These are phyloP conservation scores for Atractiella rhizophila DNA, from an alignment of 768 basidiomycete genomes.

Conservation along the genomic window DNA sequence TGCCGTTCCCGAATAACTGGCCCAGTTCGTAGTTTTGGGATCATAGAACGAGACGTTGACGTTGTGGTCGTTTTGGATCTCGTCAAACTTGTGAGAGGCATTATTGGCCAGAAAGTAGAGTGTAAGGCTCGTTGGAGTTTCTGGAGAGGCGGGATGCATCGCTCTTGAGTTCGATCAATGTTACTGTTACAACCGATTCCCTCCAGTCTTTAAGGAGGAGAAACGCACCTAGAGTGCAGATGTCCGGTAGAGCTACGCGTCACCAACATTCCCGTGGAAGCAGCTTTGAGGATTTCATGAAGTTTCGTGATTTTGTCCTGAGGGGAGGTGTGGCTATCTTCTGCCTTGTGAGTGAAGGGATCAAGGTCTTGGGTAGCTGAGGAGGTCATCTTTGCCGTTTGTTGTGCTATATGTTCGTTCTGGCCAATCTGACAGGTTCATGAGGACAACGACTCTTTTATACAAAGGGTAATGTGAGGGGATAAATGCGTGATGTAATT, in stretches of 20 bases:
- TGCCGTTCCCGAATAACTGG: conserved; percentile 14
- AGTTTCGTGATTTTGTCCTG: too few relatives aligned
- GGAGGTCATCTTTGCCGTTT: too few relatives aligned
- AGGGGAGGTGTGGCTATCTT: too few relatives aligned
- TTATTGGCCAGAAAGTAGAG: conserved; percentile 17
- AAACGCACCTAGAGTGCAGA: conserved; percentile 10
- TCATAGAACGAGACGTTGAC: conserved; percentile 15
- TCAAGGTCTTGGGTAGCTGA: too few relatives aligned
- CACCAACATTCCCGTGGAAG: conserved; percentile 13
- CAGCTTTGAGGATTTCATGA: conserved; percentile 8
- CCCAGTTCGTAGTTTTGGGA: conserved; percentile 13
- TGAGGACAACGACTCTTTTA: too few relatives aligned
- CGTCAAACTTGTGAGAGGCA: conserved; percentile 16
- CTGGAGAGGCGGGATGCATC: conserved; percentile 10
- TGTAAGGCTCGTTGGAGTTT: conserved; percentile 8
- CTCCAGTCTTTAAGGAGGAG: not conserved
- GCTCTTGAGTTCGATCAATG: conserved; percentile 10
- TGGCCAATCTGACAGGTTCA: too few relatives aligned
- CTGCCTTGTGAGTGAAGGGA: too few relatives aligned
- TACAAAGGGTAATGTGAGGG: too few relatives aligned
- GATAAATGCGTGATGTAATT: too few relatives aligned
- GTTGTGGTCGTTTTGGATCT: conserved; percentile 7
- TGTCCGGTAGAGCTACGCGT: conserved; percentile 8
- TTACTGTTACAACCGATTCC: not conserved
- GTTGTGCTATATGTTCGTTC: too few relatives aligned